A percentile compares a stretch with the other conserved stretches of the same genome.
phyloP scores from a whole-genome alignment of 2,329 filamentous ascomycete genomes.

The Parafenestella ontariensis region DNA sequence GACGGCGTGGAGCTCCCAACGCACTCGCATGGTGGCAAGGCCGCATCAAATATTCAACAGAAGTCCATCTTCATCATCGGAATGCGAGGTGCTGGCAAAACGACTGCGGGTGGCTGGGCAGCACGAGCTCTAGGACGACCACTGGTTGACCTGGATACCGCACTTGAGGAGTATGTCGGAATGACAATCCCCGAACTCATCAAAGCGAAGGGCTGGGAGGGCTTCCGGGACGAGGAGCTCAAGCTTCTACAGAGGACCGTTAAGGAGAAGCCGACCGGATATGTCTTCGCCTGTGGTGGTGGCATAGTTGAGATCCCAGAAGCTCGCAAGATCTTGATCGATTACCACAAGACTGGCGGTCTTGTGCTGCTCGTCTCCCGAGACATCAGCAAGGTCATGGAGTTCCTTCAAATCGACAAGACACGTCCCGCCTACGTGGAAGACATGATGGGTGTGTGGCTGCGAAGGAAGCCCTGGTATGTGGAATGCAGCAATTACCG shows the following conservation, averaged over 20 bases:
- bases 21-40: conserved; percentile 45
- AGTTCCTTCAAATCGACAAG: conserved; percentile 88
- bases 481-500: conserved; percentile 92
- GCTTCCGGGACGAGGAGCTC: conserved; percentile 82
- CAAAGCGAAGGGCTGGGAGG: conserved; percentile 80
- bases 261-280: conserved; percentile 73
- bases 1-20: conserved; percentile 70
- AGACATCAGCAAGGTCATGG: conserved; percentile 85
- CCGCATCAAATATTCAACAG: conserved; percentile 43
- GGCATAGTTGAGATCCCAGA: conserved; percentile 87
- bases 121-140: conserved; percentile 76
- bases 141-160: conserved; percentile 85
- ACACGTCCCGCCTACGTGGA: conserved; percentile 90
- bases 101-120: conserved; percentile 88
- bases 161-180: conserved; percentile 76
- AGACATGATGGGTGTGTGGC: conserved; percentile 89
- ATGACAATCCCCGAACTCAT: conserved; percentile 89
- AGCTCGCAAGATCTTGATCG: conserved; percentile 75
- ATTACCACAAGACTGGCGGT: conserved; percentile 78
- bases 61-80: conserved; percentile 92
- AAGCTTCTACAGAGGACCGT: conserved; percentile 76
- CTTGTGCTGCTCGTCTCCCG: conserved; percentile 87
- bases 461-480: conserved; percentile 88
- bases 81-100: conserved; percentile 97
- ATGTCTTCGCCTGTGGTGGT: conserved; percentile 93